Base-by-base conservation (phyloP, 192 early-diverging fungal species). In the Rhizoclosmatium sp. region DNA sequence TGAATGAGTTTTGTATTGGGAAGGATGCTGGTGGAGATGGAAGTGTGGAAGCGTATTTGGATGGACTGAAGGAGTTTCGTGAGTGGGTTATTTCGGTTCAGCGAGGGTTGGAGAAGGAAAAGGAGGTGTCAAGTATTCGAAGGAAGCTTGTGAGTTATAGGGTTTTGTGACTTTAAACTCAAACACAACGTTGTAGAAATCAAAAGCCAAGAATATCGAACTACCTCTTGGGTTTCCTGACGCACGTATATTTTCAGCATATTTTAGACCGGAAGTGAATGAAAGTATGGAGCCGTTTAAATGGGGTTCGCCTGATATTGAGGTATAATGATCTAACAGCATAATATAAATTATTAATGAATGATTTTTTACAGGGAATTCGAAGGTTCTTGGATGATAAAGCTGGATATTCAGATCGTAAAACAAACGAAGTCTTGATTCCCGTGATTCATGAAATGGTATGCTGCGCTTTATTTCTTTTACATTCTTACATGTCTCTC, bases 211-310 rank as follows among this genome's bases (percentile, higher is more conserved):
- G 66, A 91, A 87, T 51, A 73, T 94, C 3, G 86, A 92, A 19
- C 71, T 99, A 2, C 92, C 96, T 0, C 82, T 85, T 0, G 79
- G 80, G 12, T 99, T 99, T 75, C 98, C 97, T 7, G 90, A 94
- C 78, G 83, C 86, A 16, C 87, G 87, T 49, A 91, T 99, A 1
- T 83, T 83, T 21, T 88, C 91, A 10, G 96, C 97, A 0, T 99
- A 99, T 80, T 76, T 91, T 40, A 71, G 89, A 21, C 98, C 98
- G 0, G 70, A 87, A 45, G 94, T 98, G 1, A 92, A 96, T 77
- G 79, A 81, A 1, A 90, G 90, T 9, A 59, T 68, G 19, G 66
- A 83, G 45, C 65, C 82, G 58, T 94, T 95, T 77, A 61, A 85
- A 72, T 96, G 94, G 94, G 93, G 92, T 0, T 78, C 85, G 42